A percentile compares a stretch with the other conserved stretches of the same genome.
phyloP scores from a whole-genome alignment of 805 yeast genomes.

The Barnettozyma sp. region DNA sequence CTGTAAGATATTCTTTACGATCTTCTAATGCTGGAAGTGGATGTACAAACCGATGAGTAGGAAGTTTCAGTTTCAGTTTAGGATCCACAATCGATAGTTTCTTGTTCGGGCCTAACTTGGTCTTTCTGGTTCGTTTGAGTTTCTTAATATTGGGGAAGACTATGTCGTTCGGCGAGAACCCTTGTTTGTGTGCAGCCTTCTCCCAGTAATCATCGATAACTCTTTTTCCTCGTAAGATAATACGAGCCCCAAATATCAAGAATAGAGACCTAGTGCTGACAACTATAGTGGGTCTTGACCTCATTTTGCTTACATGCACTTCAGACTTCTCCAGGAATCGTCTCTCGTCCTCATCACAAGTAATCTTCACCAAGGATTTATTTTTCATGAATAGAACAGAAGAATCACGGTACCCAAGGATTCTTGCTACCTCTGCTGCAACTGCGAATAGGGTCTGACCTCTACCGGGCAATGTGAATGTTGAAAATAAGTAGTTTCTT shows the following conservation, averaged over 20 bases:
- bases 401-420: slow-evolving; percentile 41
- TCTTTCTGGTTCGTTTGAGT: slow-evolving; percentile 11
- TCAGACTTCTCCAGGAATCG: slow-evolving; percentile 29
- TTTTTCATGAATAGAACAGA: slow-evolving; percentile 42
- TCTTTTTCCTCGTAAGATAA: slow-evolving; percentile 40
- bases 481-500: slow-evolving; percentile 33
- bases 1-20: slow-evolving; percentile 19
- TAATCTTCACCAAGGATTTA: slow-evolving; percentile 31
- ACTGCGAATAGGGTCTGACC: slow-evolving; percentile 34
- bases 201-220: slow-evolving; percentile 55
- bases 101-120: not conserved
- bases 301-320: slow-evolving; percentile 19
- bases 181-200: slow-evolving; percentile 33
- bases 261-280: slow-evolving; percentile 39
- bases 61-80: slow-evolving; percentile 3
- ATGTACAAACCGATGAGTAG: slow-evolving; percentile 8
- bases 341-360: slow-evolving; percentile 32
- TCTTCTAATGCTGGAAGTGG: slow-evolving; percentile 24
- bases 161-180: slow-evolving; percentile 38
- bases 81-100: slow-evolving; percentile 5
- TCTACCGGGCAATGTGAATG: slow-evolving; percentile 34
- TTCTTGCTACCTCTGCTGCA: slow-evolving; percentile 36
- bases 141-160: slow-evolving; percentile 29
- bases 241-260: slow-evolving; percentile 44
- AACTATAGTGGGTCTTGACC: slow-evolving; percentile 16